These are phyloP conservation scores for Silene vulgaris DNA, from an alignment of 179 eudicot species.

Conservation along the genomic window DNA sequence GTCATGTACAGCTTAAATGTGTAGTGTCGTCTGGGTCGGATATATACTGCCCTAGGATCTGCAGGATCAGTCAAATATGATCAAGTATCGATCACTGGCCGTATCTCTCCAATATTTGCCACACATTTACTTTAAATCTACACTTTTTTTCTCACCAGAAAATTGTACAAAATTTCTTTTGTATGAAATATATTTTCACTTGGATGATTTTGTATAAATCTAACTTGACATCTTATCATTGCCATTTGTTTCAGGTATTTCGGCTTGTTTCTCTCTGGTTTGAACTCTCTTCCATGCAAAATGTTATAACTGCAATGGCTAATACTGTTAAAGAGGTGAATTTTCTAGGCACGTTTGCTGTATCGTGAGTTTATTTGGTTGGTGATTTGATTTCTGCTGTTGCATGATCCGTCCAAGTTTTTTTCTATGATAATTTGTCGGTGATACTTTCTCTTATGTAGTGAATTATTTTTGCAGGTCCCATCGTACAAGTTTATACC, in stretches of 20 bases:
- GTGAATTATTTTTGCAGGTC: conserved; percentile 46
- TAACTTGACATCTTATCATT: background rate
- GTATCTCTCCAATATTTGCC: background rate
- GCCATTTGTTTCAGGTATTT: conserved; percentile 63
- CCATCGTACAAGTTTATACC: conserved; percentile 94
- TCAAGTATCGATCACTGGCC: too few relatives aligned
- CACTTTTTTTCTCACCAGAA: background rate
- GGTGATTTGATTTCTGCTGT: conserved; percentile 4
- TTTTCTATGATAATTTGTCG: background rate
- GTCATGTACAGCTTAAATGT: too few relatives aligned
- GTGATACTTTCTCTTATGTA: conserved; percentile 9
- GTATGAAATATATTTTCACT: background rate
- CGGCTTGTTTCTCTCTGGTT: conserved; percentile 98
- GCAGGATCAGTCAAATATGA: too few relatives aligned
- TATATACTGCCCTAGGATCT: too few relatives aligned
- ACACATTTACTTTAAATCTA: background rate
- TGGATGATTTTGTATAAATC: background rate
- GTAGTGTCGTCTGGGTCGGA: too few relatives aligned
- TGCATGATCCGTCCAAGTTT: background rate
- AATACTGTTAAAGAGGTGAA: conserved; percentile 77
- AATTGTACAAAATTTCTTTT: background rate
- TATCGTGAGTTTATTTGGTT: background rate
- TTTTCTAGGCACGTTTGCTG: background rate
- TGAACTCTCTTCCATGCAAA: conserved; percentile 65
- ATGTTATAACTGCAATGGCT: conserved; percentile 71